Base-by-base conservation (phyloP, 2,329 filamentous ascomycete genomes). In the Pseudocercospora cruenta region DNA sequence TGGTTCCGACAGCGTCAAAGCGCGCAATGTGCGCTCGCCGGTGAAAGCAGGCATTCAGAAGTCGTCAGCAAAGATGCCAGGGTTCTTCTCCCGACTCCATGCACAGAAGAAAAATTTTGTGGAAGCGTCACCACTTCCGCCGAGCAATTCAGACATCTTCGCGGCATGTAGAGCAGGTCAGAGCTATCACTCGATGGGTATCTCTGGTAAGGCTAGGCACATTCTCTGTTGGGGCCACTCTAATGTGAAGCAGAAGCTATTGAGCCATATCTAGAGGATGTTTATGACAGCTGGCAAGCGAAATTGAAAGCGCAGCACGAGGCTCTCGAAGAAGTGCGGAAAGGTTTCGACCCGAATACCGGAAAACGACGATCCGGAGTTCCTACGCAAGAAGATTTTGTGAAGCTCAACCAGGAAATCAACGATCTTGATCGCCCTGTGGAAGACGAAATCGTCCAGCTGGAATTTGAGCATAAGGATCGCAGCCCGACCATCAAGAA, bases 311-410 rank as follows among this genome's bases (percentile, higher is more conserved):
- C 59, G 8, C 49, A 61, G 51, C 59, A 58, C 53, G 55, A 55
- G 26, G 54, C 61, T n/a, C 68, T 74, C 14, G 33, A 67, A 19
- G 67, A 69, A 16, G 70, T 67, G 22, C 59, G 70, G n/a, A 59
- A 71, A 43, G 66, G 70, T 28, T 21, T 72, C 33, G 67, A 72
- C 59, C 33, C 62, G 61, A 22, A 69, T 55, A 67, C 60, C 14
- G 66, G 68, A n/a, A 63, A 65, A 9, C 22, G 65, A 12, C 58
- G 61, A 7, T 33, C 67, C 19, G 68, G 65, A n/a, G 43, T 70
- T 9, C 70, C 67, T 1, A 71, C 66, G 8, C 45, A 67, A 33
- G 67, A 62, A 14, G 68, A 69, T 7, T 65, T 73, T 24, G 68
- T 71, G n/a, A 65, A 31, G 9, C 36, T 71, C 3, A 43, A 58